These are phyloP conservation scores for Mercurialis annua DNA, from an alignment of 345 rosid species.

Conservation along the genomic window DNA sequence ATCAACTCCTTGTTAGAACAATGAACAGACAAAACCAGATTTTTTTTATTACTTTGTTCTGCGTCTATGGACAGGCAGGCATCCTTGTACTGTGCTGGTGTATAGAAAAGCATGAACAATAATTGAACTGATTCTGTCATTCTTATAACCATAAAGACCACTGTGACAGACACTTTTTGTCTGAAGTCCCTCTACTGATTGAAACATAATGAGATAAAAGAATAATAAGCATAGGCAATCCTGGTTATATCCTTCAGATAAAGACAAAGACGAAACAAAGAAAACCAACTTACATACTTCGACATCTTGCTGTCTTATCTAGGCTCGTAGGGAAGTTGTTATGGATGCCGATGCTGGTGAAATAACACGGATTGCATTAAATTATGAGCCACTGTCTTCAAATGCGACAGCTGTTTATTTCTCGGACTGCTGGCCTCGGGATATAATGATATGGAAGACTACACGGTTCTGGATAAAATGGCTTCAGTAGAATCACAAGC, in stretches of 20 bases:
- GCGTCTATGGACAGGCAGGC: not conserved
- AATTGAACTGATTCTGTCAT: not conserved
- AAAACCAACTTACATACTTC: slow-evolving; percentile 1
- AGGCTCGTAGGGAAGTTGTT: not conserved
- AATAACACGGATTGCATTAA: not conserved
- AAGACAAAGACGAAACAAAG: not conserved
- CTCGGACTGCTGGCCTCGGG: not conserved
- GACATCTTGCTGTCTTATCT: not conserved
- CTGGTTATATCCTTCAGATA: not conserved
- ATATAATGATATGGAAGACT: not conserved
- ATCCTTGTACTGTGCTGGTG: not conserved
- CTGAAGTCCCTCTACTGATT: not conserved
- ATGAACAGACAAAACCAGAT: not conserved
- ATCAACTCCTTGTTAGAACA: not conserved
- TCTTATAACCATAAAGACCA: not conserved
- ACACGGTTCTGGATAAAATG: not conserved
- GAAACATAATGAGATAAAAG: not conserved
- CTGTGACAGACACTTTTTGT: not conserved
- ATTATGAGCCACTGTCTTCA: not conserved
- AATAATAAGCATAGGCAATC: not conserved
- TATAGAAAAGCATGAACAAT: not conserved
- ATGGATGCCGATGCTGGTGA: not conserved
- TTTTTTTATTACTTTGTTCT: not conserved
- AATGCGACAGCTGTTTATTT: not conserved
- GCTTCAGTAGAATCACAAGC: not conserved